Evolutionary conservation across 805 yeast species (phyloP), one percentile per base, ranked within the genome.

Genomic region (Candida ponderosae): DNA sequence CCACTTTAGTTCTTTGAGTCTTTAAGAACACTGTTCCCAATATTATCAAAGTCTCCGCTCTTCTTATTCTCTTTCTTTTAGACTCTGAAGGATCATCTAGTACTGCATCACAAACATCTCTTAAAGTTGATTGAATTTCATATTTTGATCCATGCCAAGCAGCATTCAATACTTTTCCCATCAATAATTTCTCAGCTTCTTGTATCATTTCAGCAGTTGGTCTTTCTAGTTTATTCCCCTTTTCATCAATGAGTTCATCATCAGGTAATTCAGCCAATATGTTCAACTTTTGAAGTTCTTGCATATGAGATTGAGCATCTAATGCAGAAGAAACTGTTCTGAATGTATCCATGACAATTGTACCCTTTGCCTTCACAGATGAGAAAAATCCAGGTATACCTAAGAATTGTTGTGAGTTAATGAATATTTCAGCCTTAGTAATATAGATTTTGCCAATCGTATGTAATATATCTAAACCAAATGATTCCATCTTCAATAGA

Each of bases 61-160:
- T 65, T 38, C 72, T 71, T 6, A 72, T 53, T 35, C 79, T 57
- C 9, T 65, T 70, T 8, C 61, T 63, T 31, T 68, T 46, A 4
- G 71, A 57, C 6, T 70, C 76, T 0, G 64, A 62, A 37, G 72
- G 65, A 47, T 84, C 90, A 36, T 74, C 68, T 33, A 84, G 59
- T 3, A 83, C 69, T 31, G 60, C 63, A 47, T 81, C 81, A 60
- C 90, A 82, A 11, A 83, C 93, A 11, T 69, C 74, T 46, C 85
- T 72, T 37, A 81, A 66, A 0, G 87, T 81, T 13, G 81, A 69
- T 54, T 79, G 82, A 37, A 84, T 83, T 56, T 84, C 94, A 53
- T 77, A 82, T 51, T 74, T 80, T 11, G 89, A 78, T 0, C 90
- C 87, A 11, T 77, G 76, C 94, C 94, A 84, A 8, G 93, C 93